phyloP scores from a whole-genome alignment of 2,329 filamentous ascomycete species.

The Talaromyces sp. region DNA sequence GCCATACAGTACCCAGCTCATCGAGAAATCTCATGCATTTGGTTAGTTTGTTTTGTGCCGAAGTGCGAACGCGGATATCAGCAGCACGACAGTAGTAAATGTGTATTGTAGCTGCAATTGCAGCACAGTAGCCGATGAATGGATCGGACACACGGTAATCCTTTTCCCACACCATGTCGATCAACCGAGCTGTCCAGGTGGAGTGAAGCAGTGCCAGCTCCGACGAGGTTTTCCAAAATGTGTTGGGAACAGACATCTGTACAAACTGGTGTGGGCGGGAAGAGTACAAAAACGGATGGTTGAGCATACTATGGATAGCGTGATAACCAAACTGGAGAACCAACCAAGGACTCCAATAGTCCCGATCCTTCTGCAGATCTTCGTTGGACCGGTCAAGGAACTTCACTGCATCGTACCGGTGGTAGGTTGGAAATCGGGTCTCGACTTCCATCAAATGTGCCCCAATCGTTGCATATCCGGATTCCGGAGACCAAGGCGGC shows the following conservation, averaged over 20 bases:
- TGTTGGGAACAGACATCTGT: constrained; percentile 42
- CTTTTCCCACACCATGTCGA: constrained; percentile 45
- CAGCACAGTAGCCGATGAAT: constrained; percentile 43
- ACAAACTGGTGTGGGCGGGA: constrained; percentile 9
- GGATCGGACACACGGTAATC: constrained; percentile 40
- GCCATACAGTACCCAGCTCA: constrained; percentile 21
- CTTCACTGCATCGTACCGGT: constrained; percentile 16
- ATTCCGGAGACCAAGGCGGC: constrained; percentile 17
- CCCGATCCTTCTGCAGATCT: constrained; percentile 17
- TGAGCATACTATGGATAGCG: constrained; percentile 24
- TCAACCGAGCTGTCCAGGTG: constrained; percentile 47
- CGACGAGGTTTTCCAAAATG: constrained; percentile 44
- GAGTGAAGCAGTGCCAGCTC: constrained; percentile 43
- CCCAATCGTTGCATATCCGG: constrained; percentile 16
- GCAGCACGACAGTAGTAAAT: constrained; percentile 16
- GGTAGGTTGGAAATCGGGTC: constrained; percentile 15
- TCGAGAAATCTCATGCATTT: constrained; percentile 20
- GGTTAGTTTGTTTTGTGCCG: constrained; percentile 19
- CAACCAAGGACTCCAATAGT: constrained; percentile 27
- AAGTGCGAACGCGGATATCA: constrained; percentile 15
- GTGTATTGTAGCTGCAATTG: constrained; percentile 45
- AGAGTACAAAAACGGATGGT: constrained; percentile 24
- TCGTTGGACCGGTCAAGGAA: constrained; percentile 13
- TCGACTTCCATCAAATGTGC: constrained; percentile 19
- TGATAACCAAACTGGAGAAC: constrained; percentile 27